Evolutionary conservation across 129 eudicot species (phyloP).

Genomic region (Deinandra increscens): DNA sequence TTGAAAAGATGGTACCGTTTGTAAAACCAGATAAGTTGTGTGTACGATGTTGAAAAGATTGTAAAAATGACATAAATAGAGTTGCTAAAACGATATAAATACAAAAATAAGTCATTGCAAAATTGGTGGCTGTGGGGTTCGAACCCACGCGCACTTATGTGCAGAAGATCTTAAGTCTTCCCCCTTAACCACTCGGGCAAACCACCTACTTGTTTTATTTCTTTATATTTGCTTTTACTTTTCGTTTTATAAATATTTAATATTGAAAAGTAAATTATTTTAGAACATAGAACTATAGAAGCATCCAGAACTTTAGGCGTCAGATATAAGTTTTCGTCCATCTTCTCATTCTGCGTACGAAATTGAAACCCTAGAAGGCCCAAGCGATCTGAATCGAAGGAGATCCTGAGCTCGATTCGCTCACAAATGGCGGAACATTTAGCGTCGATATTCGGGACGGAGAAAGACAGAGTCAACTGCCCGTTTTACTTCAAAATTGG

Average conservation of each 20-base stretch:
- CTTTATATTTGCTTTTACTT: too few relatives aligned
- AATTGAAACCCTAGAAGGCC: conserved; percentile 20
- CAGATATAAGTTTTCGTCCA: not conserved
- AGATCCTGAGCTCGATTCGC: not conserved
- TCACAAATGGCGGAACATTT: conserved; percentile 68
- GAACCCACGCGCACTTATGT: conserved; percentile 99
- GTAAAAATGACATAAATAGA: too few relatives aligned
- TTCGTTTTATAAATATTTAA: too few relatives aligned
- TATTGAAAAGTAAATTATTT: too few relatives aligned
- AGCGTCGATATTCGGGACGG: conserved; percentile 77
- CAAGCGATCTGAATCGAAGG: not conserved
- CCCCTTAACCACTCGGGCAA: conserved; percentile 99
- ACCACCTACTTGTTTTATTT: conserved; percentile 39
- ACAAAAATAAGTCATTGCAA: too few relatives aligned
- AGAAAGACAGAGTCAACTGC: conserved; percentile 76
- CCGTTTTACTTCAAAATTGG: conserved; percentile 79
- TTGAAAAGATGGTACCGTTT: conserved; percentile 21
- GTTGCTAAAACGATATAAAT: too few relatives aligned
- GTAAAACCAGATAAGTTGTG: too few relatives aligned
- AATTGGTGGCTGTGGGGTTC: conserved; percentile 91
- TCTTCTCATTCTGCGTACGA: not conserved
- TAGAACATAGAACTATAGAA: too few relatives aligned
- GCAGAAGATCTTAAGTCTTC: conserved; percentile 96
- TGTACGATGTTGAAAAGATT: too few relatives aligned
- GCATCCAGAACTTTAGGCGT: conserved; percentile 18